Evolutionary conservation across 2,329 filamentous ascomycete species (phyloP).

Genomic region (Chalaropsis thielavioides): DNA sequence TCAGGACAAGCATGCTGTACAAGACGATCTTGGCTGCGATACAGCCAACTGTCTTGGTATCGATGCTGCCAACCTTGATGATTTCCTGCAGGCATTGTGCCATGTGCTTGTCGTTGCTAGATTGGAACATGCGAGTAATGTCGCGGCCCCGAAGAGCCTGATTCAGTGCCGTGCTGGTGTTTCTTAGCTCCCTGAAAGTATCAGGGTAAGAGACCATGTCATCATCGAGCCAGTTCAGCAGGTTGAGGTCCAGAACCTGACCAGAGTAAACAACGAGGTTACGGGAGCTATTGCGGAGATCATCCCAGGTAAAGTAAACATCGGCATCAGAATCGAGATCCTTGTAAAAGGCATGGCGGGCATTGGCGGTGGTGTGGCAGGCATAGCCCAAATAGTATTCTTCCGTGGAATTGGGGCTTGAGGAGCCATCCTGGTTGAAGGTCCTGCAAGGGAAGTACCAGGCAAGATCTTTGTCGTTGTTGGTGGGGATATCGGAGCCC

Average conservation of each 20-base stretch:
- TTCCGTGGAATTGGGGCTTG: slow-evolving; percentile 55
- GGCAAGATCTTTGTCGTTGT: slow-evolving; percentile 56
- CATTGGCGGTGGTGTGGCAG: slow-evolving; percentile 64
- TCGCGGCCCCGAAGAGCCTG: slow-evolving; percentile 64
- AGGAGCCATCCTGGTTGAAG: slow-evolving; percentile 88
- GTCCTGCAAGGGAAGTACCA: slow-evolving; percentile 95
- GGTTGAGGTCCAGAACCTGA: slow-evolving; percentile 76
- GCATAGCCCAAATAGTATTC: slow-evolving; percentile 71
- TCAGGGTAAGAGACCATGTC: slow-evolving; percentile 61
- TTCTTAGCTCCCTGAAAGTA: slow-evolving; percentile 65
- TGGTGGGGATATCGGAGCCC: slow-evolving; percentile 65
- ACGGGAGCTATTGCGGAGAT: slow-evolving; percentile 73
- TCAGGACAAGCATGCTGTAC: slow-evolving; percentile 83
- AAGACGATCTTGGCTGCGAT: slow-evolving; percentile 95
- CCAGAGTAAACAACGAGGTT: slow-evolving; percentile 93
- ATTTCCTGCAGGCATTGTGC: slow-evolving; percentile 84
- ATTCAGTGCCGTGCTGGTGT: slow-evolving; percentile 46
- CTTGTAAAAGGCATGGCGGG: slow-evolving; percentile 62
- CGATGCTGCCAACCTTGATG: slow-evolving; percentile 88
- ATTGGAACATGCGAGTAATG: slow-evolving; percentile 76
- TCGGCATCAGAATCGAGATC: slow-evolving; percentile 56
- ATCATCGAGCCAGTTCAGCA: slow-evolving; percentile 80
- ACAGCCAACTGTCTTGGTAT: slow-evolving; percentile 91
- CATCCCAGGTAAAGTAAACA: slow-evolving; percentile 93
- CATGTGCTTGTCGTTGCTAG: slow-evolving; percentile 59